A percentile compares a stretch with the other conserved stretches of the same genome.
Conservation (phyloP, 306 rosid species). For the Lathyrus oleraceus region DNA sequence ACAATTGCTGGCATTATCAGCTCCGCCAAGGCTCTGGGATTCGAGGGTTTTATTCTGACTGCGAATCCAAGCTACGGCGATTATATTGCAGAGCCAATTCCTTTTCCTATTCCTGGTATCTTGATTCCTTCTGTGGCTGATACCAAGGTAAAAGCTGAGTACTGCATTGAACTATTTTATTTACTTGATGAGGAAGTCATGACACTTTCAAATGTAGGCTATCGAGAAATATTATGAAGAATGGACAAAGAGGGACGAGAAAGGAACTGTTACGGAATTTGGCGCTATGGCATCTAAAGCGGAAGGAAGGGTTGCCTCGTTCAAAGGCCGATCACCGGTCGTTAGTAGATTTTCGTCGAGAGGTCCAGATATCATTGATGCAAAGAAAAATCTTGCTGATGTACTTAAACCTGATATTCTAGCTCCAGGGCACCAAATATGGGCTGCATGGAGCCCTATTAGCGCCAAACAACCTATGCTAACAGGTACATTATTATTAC, state of each 20-base stretch:
- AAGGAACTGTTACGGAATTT: constrained; percentile 47
- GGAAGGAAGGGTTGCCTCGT: constrained; percentile 78
- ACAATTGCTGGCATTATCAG: constrained; percentile 53
- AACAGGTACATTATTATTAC: constrained; percentile 41
- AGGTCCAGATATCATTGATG: constrained; percentile 77
- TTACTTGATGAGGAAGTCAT: background rate
- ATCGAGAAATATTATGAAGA: constrained; percentile 59
- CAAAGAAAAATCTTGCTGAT: constrained; percentile 46
- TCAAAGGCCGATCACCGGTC: constrained; percentile 53
- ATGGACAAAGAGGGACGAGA: constrained; percentile 52
- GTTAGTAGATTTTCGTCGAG: constrained; percentile 90
- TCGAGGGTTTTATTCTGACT: constrained; percentile 57
- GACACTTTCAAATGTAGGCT: constrained; percentile 39
- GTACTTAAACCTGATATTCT: constrained; percentile 90
- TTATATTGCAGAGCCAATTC: constrained; percentile 71
- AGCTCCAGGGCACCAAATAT: constrained; percentile 89
- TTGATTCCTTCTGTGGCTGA: constrained; percentile 63
- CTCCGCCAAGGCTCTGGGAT: constrained; percentile 56
- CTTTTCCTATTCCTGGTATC: constrained; percentile 62
- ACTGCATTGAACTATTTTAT: background rate
- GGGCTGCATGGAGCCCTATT: constrained; percentile 92
- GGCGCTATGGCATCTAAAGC: constrained; percentile 54
- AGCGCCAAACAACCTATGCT: constrained; percentile 65
- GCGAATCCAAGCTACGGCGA: constrained; percentile 73
- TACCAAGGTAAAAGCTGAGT: constrained; percentile 50